Conservation (phyloP, 2,329 filamentous ascomycete species). For the Colletotrichum scovillei region DNA sequence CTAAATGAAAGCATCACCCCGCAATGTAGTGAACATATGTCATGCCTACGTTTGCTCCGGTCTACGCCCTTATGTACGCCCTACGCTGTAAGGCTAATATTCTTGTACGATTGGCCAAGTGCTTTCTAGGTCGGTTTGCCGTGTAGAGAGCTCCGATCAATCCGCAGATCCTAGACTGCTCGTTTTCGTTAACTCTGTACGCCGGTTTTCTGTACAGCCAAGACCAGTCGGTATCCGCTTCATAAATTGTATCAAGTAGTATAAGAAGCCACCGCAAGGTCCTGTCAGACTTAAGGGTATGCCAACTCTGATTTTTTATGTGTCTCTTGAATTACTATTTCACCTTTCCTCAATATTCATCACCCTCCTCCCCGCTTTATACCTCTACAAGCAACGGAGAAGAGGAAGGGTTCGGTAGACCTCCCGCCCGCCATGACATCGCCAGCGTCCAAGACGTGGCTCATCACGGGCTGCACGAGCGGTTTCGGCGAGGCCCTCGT, state of each 20-base stretch:
- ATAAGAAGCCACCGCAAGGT: too few species aligned
- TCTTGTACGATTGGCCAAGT: neutral
- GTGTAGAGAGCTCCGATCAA: neutral
- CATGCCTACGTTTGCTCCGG: neutral
- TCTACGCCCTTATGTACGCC: neutral
- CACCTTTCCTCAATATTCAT: too few species aligned
- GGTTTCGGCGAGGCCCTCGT: slow-evolving; percentile 54
- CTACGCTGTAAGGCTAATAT: neutral
- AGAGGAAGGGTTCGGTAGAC: too few species aligned
- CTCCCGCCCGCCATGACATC: neutral
- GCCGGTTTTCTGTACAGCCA: neutral
- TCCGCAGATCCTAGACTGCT: neutral
- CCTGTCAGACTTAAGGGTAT: too few species aligned
- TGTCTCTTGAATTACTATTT: too few species aligned
- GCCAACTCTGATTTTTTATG: too few species aligned
- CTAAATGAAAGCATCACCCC: neutral
- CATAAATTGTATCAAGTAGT: neutral
- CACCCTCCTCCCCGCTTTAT: too few species aligned
- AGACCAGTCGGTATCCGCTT: neutral
- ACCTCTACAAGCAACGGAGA: too few species aligned
- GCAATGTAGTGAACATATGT: neutral
- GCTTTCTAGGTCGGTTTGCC: neutral
- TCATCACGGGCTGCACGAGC: slow-evolving; percentile 57
- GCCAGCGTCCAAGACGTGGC: slow-evolving; percentile 38
- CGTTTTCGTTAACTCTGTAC: neutral